These are phyloP conservation scores for Lentinula raphanica DNA, from an alignment of 768 basidiomycete species.

Conservation along the genomic window DNA sequence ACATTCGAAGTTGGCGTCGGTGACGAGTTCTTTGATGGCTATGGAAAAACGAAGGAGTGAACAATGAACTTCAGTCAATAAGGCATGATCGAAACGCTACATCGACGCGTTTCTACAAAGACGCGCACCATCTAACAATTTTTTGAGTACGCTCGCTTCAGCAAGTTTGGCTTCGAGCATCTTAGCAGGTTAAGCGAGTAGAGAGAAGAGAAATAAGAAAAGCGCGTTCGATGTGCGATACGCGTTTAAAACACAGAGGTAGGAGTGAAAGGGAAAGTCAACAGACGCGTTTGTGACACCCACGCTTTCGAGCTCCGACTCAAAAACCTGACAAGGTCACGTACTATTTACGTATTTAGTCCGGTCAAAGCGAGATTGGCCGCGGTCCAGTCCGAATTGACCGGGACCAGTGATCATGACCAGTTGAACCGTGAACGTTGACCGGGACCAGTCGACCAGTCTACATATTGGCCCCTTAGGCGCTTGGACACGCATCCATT, in stretches of 20 bases:
- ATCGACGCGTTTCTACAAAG: neutral
- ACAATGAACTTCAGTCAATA: neutral
- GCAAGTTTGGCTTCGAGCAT: slow-evolving; percentile 92
- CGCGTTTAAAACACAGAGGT: neutral
- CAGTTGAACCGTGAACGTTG: too few species aligned
- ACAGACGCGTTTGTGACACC: neutral
- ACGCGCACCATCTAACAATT: slow-evolving; percentile 80
- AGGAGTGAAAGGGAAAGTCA: neutral
- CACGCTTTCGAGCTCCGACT: slow-evolving; percentile 3
- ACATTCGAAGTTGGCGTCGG: slow-evolving; percentile 97
- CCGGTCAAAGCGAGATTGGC: too few species aligned
- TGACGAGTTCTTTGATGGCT: slow-evolving; percentile 98
- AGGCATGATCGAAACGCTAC: neutral
- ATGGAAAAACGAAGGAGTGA: slow-evolving; percentile 9
- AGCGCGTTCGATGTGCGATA: neutral
- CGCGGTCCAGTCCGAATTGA: too few species aligned
- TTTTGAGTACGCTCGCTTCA: slow-evolving; percentile 86
- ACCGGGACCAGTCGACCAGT: too few species aligned
- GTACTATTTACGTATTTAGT: too few species aligned
- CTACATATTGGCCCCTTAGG: too few species aligned
- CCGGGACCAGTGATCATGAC: too few species aligned
- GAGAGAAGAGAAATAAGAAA: slow-evolving; percentile 12
- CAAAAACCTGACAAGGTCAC: neutral
- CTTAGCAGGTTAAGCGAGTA: neutral
- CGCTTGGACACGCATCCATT: too few species aligned